A percentile compares a stretch with the other conserved stretches of the same genome.
Evolutionary conservation across 108 stramenopile genomes (phyloP).

Genomic region (Aurantiochytrium sp.): DNA sequence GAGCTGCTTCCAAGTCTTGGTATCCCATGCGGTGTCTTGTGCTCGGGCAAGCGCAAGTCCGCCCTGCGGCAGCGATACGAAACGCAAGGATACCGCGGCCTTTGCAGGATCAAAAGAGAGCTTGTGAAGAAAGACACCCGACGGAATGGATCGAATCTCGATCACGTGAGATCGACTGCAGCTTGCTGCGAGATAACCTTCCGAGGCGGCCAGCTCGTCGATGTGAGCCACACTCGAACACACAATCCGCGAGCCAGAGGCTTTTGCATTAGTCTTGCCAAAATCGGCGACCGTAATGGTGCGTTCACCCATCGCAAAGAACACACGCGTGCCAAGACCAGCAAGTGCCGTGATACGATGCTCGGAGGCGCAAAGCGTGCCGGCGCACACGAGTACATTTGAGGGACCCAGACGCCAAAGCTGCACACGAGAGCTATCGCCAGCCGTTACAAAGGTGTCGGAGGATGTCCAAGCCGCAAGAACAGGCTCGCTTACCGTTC

Average conservation of each 20-base stretch:
- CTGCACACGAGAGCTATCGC: not conserved
- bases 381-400: no score
- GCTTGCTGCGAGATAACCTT: not conserved
- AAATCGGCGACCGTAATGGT: not conserved
- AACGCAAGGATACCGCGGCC: not conserved
- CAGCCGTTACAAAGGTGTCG: not conserved
- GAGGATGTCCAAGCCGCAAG: not conserved
- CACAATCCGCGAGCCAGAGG: not conserved
- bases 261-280: not conserved
- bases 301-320: no score
- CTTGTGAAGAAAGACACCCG: not conserved
- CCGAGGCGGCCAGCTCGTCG: not conserved
- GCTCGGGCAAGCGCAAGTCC: no score
- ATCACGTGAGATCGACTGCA: not conserved
- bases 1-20: not conserved
- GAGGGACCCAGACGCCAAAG: no score
- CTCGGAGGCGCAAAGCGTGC: no score
- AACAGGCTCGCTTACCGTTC: not conserved
- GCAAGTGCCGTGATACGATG: no score
- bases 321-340: no score
- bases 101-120: not conserved
- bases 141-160: not conserved
- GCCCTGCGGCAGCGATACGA: no score
- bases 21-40: not conserved
- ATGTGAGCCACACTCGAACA: not conserved